Evolutionary conservation across 208 protist genomes (phyloP).

Genomic region (Trichomonas tenax): DNA sequence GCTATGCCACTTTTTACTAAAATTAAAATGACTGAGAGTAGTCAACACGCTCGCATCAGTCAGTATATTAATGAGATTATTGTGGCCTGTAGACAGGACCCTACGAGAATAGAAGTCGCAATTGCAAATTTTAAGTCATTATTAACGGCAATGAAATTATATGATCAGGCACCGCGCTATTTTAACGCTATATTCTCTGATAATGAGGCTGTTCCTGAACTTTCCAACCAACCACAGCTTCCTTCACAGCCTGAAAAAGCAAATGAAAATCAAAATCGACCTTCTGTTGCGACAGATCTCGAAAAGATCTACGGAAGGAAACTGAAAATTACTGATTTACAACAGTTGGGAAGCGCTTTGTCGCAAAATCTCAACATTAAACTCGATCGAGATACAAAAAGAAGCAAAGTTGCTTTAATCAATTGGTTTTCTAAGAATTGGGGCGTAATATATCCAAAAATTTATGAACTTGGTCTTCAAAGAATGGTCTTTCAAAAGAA

Average conservation of each 20-base stretch:
- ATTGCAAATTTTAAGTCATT: not conserved
- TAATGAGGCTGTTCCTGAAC: not conserved
- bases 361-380: not conserved
- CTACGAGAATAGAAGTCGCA: not conserved
- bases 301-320: not conserved
- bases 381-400: not conserved
- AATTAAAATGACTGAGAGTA: not conserved
- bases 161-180: not conserved
- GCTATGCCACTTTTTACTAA: no score
- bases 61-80: not conserved
- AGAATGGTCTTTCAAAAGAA: not conserved
- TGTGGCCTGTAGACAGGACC: not conserved
- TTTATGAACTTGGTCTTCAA: not conserved
- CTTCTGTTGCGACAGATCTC: not conserved
- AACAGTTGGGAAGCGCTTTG: not conserved
- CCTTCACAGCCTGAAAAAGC: not conserved
- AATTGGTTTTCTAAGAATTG: not conserved
- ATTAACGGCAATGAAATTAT: not conserved
- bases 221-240: not conserved
- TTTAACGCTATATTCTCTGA: not conserved
- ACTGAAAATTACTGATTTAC: not conserved
- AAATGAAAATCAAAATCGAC: not conserved
- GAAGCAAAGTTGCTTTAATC: not conserved
- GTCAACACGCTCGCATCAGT: not conserved
- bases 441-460: not conserved